Evolutionary conservation across 1,139 yeast genomes (phyloP), one percentile per base, ranked within the genome.

Genomic region (Diutina mesorugosa): DNA sequence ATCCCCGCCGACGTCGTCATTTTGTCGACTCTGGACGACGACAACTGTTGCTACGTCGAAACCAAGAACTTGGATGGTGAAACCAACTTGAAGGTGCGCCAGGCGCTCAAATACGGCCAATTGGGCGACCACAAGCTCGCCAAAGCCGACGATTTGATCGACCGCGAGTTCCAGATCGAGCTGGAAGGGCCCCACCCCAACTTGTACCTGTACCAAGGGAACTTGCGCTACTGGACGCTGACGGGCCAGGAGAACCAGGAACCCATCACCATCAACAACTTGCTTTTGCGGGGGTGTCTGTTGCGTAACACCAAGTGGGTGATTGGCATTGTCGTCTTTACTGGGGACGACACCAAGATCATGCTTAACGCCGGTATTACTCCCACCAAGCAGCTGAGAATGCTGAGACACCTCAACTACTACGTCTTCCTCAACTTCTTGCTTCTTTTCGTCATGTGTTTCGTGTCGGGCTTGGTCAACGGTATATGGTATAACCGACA

Each of bases 61-160:
- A 81, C 85, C 1, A 81, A 80, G 62, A 81, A 81, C 62, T 69
- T 81, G 57, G 85, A 81, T 66, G 85, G 85, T 64, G 85, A 81
- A 67, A 81, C 85, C 3, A 81, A 81, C 62, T 70, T 81, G 62
- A 81, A 80, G 64, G 78, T 74, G n/a, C 78, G 77, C 63, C 77
- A 73, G 59, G 74, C 83, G 2, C 64, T 81, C 59, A 72, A 76
- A 58, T 78, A 75, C 61, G 53, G 53, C 2, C 74, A 75, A 16
- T 67, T 69, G 35, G 69, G 65, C 47, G 69, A 68, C 12, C 60
- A 65, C n/a, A 69, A 69, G 56, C 69, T 75, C 47, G 64, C 61
- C 52, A 71, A 67, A 53, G 80, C 83, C 8, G 73, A 73, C 57
- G 84, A 80, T 62, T 66, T 80, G 56, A 68, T 71, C 45, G 61